Percentiles rank a stretch among this genome's conserved stretches.
Evolutionary conservation across 2,329 filamentous ascomycete genomes (phyloP).

Genomic region (Fusarium albosuccineum): DNA sequence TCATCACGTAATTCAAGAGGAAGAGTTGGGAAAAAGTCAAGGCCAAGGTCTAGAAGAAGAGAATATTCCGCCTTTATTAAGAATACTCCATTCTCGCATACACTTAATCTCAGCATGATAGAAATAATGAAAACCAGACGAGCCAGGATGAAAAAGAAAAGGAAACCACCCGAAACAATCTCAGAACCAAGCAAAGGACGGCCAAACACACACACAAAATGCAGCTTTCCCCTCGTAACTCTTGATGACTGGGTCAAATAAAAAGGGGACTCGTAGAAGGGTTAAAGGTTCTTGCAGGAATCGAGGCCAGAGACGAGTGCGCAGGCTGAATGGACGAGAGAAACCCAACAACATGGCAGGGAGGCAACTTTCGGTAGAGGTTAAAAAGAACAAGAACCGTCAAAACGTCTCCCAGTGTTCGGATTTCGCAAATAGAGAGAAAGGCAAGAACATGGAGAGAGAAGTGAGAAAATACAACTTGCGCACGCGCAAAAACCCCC

Average conservation of each 20-base stretch:
- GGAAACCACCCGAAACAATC: slow-evolving; percentile 29
- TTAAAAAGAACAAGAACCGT: slow-evolving; percentile 24
- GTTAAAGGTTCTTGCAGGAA: slow-evolving; percentile 12
- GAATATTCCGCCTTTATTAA: slow-evolving; percentile 49
- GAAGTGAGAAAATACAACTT: slow-evolving; percentile 41
- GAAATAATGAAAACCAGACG: slow-evolving; percentile 25
- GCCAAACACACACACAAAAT: neutral
- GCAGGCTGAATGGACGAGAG: slow-evolving; percentile 8
- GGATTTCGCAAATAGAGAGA: slow-evolving; percentile 12
- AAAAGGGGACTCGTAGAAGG: neutral
- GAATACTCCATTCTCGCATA: slow-evolving; percentile 45
- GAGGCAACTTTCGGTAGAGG: neutral
- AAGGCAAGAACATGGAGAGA: slow-evolving; percentile 14
- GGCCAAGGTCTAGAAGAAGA: slow-evolving; percentile 24
- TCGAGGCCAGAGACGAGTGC: neutral
- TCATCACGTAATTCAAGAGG: no score
- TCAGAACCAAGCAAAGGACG: slow-evolving; percentile 34
- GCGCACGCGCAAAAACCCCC: slow-evolving; percentile 36
- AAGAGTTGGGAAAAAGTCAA: neutral
- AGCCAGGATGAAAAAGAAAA: slow-evolving; percentile 40
- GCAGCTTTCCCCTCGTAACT: slow-evolving; percentile 8
- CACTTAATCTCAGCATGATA: slow-evolving; percentile 24
- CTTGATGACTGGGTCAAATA: neutral
- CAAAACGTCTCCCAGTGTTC: slow-evolving; percentile 18
- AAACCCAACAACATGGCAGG: slow-evolving; percentile 1